Evolutionary conservation across 2,329 filamentous ascomycete genomes (phyloP), one percentile per base, ranked within the genome.

Genomic region (Myrmaecium sp.): DNA sequence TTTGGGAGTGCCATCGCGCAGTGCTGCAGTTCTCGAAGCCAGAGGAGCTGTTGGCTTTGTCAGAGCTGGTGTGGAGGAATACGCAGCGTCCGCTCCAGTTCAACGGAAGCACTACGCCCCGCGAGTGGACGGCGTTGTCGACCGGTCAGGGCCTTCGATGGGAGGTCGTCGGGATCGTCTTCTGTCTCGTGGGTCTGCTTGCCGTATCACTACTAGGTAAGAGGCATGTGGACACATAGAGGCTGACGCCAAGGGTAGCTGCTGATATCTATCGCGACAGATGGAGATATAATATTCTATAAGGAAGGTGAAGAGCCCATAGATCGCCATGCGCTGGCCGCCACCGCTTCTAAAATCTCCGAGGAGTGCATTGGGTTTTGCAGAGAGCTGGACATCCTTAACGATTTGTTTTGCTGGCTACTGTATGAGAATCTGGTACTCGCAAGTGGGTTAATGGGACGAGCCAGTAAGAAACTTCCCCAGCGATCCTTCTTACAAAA

Each of bases 121-220:
- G 36, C 8, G 47, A 55, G 8, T 60, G 54, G 39, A 50, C 46
- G 12, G 33, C 39, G 10, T 41, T 41, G 5, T 47, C 46, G 2
- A 55, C 54, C 10, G 56, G 55, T 2, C 41, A 45, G 6, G 41
- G 47, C 23, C 32, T 58, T 5, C 39, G 55, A 33, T 60, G 56
- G 56, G 56, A 60, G 30, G 44, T 56, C 13, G 44, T 60, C 3
- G 56, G 55, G 1, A 42, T 52, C 5, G 39, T 57, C 2, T 37
- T 54, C 4, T 46, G 46, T 1, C 29, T 52, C 18, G 47, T 55
- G 1, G 51, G 49, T 1, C 33, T 57, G 10, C 37, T 55, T 11
- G 49, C 48, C 5, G 35, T 39, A 14, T 42, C 38, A 10, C 22
- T 50, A 4, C 41, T 39, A 33, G 42, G 44, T 44, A 25, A 24